Evolutionary conservation across 306 rosid genomes (phyloP).

Genomic region (Trifolium pratense): DNA sequence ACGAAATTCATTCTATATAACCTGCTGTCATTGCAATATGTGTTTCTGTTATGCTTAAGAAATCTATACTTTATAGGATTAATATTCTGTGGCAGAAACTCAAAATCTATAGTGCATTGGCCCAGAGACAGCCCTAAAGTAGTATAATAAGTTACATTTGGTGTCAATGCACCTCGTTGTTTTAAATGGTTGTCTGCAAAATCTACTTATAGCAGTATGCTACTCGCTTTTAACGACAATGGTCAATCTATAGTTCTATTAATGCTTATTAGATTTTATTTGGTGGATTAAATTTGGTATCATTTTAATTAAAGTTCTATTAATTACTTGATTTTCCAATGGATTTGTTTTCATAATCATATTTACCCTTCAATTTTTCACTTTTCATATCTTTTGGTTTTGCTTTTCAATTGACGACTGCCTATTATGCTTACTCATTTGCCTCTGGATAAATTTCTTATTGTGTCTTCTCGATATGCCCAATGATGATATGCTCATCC

Average conservation of each 20-base stretch:
- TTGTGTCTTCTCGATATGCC: slow-evolving; percentile 25
- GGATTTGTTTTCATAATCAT: background rate
- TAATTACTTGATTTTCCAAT: no score
- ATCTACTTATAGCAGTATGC: background rate
- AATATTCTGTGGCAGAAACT: no score
- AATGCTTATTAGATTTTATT: no score
- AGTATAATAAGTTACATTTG: background rate
- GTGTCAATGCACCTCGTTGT: background rate
- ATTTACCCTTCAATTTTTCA: background rate
- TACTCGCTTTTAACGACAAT: background rate
- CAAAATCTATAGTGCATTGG: no score
- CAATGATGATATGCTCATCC: slow-evolving; percentile 42
- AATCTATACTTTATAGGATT: no score
- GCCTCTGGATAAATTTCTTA: background rate
- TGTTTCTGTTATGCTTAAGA: background rate
- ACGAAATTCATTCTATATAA: background rate
- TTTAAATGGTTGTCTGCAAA: background rate
- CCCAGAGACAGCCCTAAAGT: background rate
- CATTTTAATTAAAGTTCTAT: no score
- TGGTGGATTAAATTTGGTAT: no score
- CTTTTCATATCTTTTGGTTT: background rate
- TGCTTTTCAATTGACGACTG: background rate
- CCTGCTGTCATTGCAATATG: no score
- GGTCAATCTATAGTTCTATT: no score
- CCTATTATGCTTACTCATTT: background rate